phyloP scores from a whole-genome alignment of 1,139 yeast genomes.

The Pichia sp. region DNA sequence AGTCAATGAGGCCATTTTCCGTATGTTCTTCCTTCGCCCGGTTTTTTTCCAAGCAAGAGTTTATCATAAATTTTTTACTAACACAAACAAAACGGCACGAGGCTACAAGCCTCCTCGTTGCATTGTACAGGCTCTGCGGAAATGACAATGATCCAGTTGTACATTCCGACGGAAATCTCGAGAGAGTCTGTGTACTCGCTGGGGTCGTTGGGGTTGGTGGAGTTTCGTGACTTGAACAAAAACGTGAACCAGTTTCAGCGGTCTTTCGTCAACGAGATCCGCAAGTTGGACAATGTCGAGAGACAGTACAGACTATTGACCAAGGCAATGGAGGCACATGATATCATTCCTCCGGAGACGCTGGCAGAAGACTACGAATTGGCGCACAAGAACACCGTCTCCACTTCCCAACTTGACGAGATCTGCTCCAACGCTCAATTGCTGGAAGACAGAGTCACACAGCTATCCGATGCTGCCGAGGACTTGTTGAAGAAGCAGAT shows the following conservation, averaged over 20 bases:
- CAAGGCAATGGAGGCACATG: conserved; percentile 42
- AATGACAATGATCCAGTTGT: conserved; percentile 71
- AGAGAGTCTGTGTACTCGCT: conserved; percentile 62
- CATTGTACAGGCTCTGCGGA: conserved; percentile 54
- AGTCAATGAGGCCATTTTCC: conserved; percentile 31
- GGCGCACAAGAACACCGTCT: conserved; percentile 32
- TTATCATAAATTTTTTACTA: conserved; percentile 7
- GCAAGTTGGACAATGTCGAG: conserved; percentile 64
- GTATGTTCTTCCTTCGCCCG: conserved; percentile 23
- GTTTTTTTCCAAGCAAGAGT: too few species aligned
- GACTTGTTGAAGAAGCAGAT: conserved; percentile 51
- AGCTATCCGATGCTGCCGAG: conserved; percentile 54
- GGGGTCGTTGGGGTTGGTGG: conserved; percentile 61
- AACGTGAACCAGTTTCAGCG: conserved; percentile 70
- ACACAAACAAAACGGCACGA: background rate
- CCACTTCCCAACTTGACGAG: conserved; percentile 72
- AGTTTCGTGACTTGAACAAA: conserved; percentile 66
- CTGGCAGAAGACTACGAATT: conserved; percentile 41
- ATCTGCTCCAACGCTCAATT: conserved; percentile 61
- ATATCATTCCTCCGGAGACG: conserved; percentile 41
- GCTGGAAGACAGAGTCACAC: conserved; percentile 55
- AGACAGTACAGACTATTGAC: conserved; percentile 56
- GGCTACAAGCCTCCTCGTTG: background rate
- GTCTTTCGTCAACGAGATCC: conserved; percentile 63
- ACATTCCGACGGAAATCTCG: conserved; percentile 67